Base-by-base conservation (phyloP, 345 rosid genomes). In the Tarenaya hassleriana region DNA sequence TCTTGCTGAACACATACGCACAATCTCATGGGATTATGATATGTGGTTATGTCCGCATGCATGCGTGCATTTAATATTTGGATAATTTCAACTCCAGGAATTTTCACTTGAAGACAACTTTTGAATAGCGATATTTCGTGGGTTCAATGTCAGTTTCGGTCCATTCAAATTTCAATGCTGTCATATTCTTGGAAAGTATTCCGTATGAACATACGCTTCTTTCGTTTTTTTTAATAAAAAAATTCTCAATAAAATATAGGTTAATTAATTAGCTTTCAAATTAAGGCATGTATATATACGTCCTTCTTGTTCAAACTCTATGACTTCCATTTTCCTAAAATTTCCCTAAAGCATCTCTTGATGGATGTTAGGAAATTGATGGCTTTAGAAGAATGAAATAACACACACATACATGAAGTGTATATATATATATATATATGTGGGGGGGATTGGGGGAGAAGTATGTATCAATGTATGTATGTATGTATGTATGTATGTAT, bases 71-170 rank as follows among this genome's bases (percentile, higher is more conserved):
- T 24, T 2, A 24, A 24, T 24, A 24, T 4, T 16, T 41, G 1
- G 31, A 21, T 17, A 15, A 4, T 8, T 18, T 33, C 27, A 50
- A 34, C 5, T 55, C 41, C 17, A 8, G 31, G 31, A 55, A 31
- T 43, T n/a, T 55, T 42, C 50, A 55, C 17, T 42, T 34, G 42
- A 33, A 43, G 33, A 43, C 29, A 11, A 8, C 60, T 41, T 55
- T 32, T 42, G 60, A 55, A 39, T 55, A 41, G 41, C 41, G 15
- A 3, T 27, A 21, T 4, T 16, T n/a, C n/a, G n/a, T n/a, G n/a
- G n/a, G n/a, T n/a, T n/a, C n/a, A n/a, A n/a, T n/a, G n/a, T n/a
- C n/a, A n/a, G n/a, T n/a, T n/a, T n/a, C n/a, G n/a, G n/a, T n/a
- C n/a, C n/a, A n/a, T n/a, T n/a, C n/a, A n/a, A n/a, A n/a, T n/a